phyloP scores from a whole-genome alignment of 2,329 filamentous ascomycete species.

The Colletotrichum musicola region DNA sequence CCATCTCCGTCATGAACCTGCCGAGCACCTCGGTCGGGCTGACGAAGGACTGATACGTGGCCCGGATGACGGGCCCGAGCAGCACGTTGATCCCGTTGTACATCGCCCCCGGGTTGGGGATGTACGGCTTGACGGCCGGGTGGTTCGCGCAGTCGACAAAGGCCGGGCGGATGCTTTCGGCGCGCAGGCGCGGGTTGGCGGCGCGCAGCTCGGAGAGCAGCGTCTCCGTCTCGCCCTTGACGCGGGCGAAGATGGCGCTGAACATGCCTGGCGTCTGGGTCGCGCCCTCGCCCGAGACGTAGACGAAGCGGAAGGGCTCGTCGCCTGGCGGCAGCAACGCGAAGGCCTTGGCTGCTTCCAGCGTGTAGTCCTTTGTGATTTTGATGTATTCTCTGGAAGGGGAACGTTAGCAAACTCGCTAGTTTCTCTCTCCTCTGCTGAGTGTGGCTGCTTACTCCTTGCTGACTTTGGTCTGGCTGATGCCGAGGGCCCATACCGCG shows the following conservation, averaged over 20 bases:
- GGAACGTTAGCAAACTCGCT: not conserved
- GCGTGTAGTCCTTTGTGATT: conserved; percentile 76
- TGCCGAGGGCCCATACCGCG: conserved; percentile 81
- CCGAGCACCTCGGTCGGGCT: conserved; percentile 61
- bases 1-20: conserved; percentile 58
- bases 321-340: conserved; percentile 56
- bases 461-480: conserved; percentile 69
- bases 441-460: conserved; percentile 62
- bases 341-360: conserved; percentile 74
- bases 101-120: conserved; percentile 48
- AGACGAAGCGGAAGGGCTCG: conserved; percentile 76
- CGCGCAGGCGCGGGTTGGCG: conserved; percentile 60
- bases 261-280: conserved; percentile 68
- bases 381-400: conserved; percentile 68
- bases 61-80: conserved; percentile 46
- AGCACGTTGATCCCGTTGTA: conserved; percentile 31
- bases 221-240: conserved; percentile 77
- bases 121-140: conserved; percentile 55
- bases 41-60: conserved; percentile 41
- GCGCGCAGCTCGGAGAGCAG: conserved; percentile 66
- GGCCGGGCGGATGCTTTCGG: conserved; percentile 70
- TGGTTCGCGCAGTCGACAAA: conserved; percentile 66
- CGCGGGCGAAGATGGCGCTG: conserved; percentile 68
- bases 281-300: conserved; percentile 75
- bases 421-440: not conserved